Evolutionary conservation across 495 filamentous ascomycete genomes (phyloP), one percentile per base, ranked within the genome.

Genomic region (Annulohypoxylon nitens): DNA sequence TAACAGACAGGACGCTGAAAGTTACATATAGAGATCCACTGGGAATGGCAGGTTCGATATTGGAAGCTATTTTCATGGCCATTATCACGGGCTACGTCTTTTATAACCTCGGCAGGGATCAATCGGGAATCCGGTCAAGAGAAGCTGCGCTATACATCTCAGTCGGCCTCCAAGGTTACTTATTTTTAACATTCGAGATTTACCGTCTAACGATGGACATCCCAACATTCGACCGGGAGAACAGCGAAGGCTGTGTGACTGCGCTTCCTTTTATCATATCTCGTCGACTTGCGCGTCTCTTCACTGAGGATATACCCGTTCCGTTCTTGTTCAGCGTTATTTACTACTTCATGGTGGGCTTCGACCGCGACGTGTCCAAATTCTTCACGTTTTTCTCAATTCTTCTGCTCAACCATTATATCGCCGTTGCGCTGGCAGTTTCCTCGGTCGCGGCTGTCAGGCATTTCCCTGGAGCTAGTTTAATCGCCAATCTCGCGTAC

Each of bases 341-440:
- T 4, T 92, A 85, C 76, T 94, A 94, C 76, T 93, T 92, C 77
- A 92, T 93, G 89, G 88, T 87, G 39, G 92, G 91, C 41, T 92
- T 92, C 74, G 86, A 90, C 37, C 76, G 83, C 2, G 81, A 88
- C 12, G 86, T 84, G 2, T 75, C 61, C 1, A 88, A 90, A 50
- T 93, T 92, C 75, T 90, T 94, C 64, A 88, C 86, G 4, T 94
- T 93, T 77, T 89, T 93, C 64, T 77, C 83, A 5, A 77, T 93
- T 33, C 82, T 87, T 0, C 69, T 94, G 3, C 78, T 94, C 4
- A 86, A 84, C 26, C 92, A 94, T 64, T 92, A 90, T 66, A 87
- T 89, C 65, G 86, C 89, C 4, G 82, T 92, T n/a, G 88, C 86
- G 0, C 87, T 88, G 58, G 88, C 90, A 0, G 85, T 86, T 3